These are phyloP conservation scores for Thalassiosira oceanica DNA, from an alignment of 352 stramenopile genomes.

Conservation along the genomic window DNA sequence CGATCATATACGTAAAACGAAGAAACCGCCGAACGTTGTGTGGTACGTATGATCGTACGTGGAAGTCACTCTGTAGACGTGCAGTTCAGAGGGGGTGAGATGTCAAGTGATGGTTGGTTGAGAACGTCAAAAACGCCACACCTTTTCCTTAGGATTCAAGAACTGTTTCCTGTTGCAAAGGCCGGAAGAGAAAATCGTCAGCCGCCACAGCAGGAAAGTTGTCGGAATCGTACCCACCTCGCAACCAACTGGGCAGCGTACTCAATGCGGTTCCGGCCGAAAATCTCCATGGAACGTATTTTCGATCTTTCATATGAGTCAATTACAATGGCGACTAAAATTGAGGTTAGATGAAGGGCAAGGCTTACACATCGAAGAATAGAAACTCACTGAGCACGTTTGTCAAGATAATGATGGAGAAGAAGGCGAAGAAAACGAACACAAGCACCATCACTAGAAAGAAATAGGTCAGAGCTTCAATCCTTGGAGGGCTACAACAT, in stretches of 20 bases:
- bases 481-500: too few relatives aligned
- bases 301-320: slow-evolving; percentile 48
- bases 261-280: slow-evolving; percentile 33
- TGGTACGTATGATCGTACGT: slow-evolving; percentile 30
- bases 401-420: slow-evolving; percentile 54
- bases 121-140: too few relatives aligned
- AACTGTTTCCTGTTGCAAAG: slow-evolving; percentile 49
- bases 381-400: too few relatives aligned
- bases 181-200: too few relatives aligned
- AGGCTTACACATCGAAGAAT: too few relatives aligned
- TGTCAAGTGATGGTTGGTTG: too few relatives aligned
- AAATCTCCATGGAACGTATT: slow-evolving; percentile 23
- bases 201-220: too few relatives aligned
- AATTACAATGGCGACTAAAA: slow-evolving; percentile 55
- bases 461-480: too few relatives aligned
- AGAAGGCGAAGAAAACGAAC: slow-evolving; percentile 48
- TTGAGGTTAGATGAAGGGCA: too few relatives aligned
- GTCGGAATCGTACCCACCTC: too few relatives aligned
- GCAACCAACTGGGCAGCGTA: slow-evolving; percentile 40
- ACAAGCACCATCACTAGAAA: slow-evolving; percentile 37
- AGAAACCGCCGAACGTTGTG: slow-evolving; percentile 9
- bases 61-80: slow-evolving; percentile 31
- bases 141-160: slow-evolving; percentile 27
- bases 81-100: too few relatives aligned
- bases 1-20: slow-evolving; percentile 17